Evolutionary conservation across 371 early-diverging fungal species (phyloP), one percentile per base, ranked within the genome.

Genomic region (Chytridium lagenaria): DNA sequence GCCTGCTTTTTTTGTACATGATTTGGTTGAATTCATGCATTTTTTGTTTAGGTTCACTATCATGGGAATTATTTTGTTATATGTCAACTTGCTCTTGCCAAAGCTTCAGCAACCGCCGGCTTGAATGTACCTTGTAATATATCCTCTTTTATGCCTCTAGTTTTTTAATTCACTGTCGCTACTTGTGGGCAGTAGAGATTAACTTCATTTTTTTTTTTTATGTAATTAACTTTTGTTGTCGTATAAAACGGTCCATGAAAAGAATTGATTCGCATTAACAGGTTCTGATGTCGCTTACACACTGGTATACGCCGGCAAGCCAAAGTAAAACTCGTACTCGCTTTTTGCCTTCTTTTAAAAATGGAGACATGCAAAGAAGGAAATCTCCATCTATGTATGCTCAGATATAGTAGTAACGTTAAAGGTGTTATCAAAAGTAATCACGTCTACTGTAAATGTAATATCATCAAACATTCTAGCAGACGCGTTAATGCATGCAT

Each of bases 61-160:
- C n/a, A 66, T 66, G 66, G 66, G 66, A 2, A 38, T 66, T 37
- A 10, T 66, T 30, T 30, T 66, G 61, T n/a, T 70, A 36, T 71
- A 71, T 44, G 50, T 71, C 52, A 65, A 65, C 49, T 49, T 36
- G 15, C 31, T 70, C 19, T 1, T 61, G 31, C 55, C 55, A 7
- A 44, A 44, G 44, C 44, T 44, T 19, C 44, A 44, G 19, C 44
- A 44, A 19, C 44, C 44, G 7, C 12, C 44, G 19, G 44, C 44
- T 12, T 44, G 44, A 44, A n/a, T n/a, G n/a, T n/a, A 19, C 44
- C 44, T 44, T 19, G 7, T 19, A 19, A 19, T 44, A 7, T 44
- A 19, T 44, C 44, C 44, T 7, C 44, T 7, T 19, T 7, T 7
- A 7, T 44, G 7, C 19, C 19, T 19, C 44, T 44, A 7, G 19